phyloP scores from a whole-genome alignment of 2,329 filamentous ascomycete species.

The Colletotrichum tofieldiae region DNA sequence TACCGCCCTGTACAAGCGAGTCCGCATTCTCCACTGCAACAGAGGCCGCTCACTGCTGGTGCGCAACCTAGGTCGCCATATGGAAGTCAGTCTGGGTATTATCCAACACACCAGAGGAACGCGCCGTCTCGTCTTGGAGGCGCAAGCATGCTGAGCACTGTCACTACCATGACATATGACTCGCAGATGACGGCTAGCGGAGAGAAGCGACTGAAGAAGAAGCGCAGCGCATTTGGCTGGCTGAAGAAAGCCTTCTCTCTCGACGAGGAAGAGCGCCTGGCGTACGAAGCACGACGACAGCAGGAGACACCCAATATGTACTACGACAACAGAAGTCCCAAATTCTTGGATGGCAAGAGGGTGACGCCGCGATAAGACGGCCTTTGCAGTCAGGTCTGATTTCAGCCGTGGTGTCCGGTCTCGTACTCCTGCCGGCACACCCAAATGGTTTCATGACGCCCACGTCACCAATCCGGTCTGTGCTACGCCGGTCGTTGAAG shows the following conservation, averaged over 20 bases:
- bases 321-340: conserved; percentile 65
- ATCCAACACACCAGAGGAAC: conserved; percentile 61
- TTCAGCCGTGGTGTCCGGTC: not conserved
- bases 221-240: conserved; percentile 78
- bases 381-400: not conserved
- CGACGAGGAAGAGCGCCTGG: conserved; percentile 74
- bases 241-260: conserved; percentile 78
- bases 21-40: conserved; percentile 75
- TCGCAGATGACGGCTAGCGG: conserved; percentile 51
- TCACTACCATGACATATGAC: conserved; percentile 63
- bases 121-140: conserved; percentile 68
- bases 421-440: not conserved
- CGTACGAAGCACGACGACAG: conserved; percentile 70
- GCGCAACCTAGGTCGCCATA: conserved; percentile 47
- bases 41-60: conserved; percentile 69
- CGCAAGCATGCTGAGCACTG: conserved; percentile 72
- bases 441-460: not conserved
- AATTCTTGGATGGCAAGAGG: conserved; percentile 71
- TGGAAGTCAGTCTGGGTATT: conserved; percentile 49
- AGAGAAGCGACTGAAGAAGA: conserved; percentile 71
- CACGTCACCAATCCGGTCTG: not conserved
- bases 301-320: conserved; percentile 63
- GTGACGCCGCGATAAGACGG: conserved; percentile 47
- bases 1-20: conserved; percentile 76
- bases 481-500: not conserved